Base-by-base conservation (phyloP, 805 yeast genomes). In the Candida nonsorbophila region DNA sequence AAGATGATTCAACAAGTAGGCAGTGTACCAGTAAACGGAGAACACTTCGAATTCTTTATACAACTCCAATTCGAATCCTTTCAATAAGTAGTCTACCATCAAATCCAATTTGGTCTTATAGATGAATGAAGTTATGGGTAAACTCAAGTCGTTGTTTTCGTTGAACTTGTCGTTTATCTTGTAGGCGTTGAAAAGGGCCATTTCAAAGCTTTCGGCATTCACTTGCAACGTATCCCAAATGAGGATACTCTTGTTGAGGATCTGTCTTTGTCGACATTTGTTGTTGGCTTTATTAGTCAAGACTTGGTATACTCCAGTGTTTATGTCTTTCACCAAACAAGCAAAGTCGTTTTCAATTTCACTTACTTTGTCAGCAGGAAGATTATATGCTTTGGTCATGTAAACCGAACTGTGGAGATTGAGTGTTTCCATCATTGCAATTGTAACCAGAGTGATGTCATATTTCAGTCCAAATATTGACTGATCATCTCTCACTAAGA, bases 191-290 rank as follows among this genome's bases (percentile, higher is more conserved):
- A 45, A 53, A 6, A 72, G 32, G 5, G 60, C 63, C 10, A 66
- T 40, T 48, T 86, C 97, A 20, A 78, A 62, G 4, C 62, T 54
- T 44, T 85, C 94, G 30, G 82, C 68, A 22, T 69, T 69, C 7
- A 83, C 92, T 46, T 90, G 97, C 18, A 84, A 58, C 2, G 86
- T 69, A 53, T 90, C 97, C 82, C 90, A 84, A 40, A 25, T 69
- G 44, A 32, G 77, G 46, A 45, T 70, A 61, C 45, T 78, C 62
- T 38, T 78, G 60, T 44, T 80, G 57, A 38, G 45, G 25, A 81
- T 73, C 49, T 85, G 95, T 38, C 96, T 74, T 46, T 85, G 87
- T 32, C 95, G 69, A 28, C 94, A 76, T 20, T 86, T 77, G 45
- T 90, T 90, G 50, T 79, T 52, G 6, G 55, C 64, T 22, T 34